Base-by-base conservation (phyloP, 805 yeast species). In the Phaffomyces antillensis region DNA sequence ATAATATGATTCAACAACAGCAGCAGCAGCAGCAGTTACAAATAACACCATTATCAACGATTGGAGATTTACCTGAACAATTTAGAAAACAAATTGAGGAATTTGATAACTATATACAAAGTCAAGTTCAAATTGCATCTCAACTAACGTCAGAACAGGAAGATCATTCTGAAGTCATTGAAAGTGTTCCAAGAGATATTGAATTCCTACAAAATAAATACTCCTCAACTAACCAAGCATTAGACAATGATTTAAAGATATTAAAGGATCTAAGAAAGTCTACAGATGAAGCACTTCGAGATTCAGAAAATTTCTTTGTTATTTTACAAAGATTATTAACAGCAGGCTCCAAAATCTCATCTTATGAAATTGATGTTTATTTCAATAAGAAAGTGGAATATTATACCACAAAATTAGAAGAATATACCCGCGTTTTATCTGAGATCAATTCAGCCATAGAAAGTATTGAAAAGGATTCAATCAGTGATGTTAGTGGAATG, bases 101-200 rank as follows among this genome's bases (percentile, higher is more conserved):
- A 50, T 65, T 86, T 45, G 88, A 86, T 61, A 73, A 76, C 45
- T 84, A 81, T 58, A 82, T 86, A 40, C 84, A 81, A 56, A 76
- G 76, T 32, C 95, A 86, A 63, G 84, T 83, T 37, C 73, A 79
- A 41, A 81, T 83, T 42, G 82, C 89, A 3, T 84, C 83, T 42
- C 79, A 78, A 26, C 65, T 86, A 49, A 76, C 80, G 51, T 73
- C 79, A 7, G 84, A 81, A 51, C 70, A 75, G 47, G 64, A 63
- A n/a, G 78, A 77, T 34, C 95, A 86, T 52, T 71, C 73, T 38
- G 79, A 75, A 48, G 67, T 85, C 37, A 76, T 86, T 37, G 76
- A 72, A 33, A 79, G 89, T 43, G 78, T 86, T 43, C 93, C 93
- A 6, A 73, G 82, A 52, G 95, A 86, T 59, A 76, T 83, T 35